Evolutionary conservation across 2,329 filamentous ascomycete species (phyloP).

Genomic region (Fusarium avenaceum): DNA sequence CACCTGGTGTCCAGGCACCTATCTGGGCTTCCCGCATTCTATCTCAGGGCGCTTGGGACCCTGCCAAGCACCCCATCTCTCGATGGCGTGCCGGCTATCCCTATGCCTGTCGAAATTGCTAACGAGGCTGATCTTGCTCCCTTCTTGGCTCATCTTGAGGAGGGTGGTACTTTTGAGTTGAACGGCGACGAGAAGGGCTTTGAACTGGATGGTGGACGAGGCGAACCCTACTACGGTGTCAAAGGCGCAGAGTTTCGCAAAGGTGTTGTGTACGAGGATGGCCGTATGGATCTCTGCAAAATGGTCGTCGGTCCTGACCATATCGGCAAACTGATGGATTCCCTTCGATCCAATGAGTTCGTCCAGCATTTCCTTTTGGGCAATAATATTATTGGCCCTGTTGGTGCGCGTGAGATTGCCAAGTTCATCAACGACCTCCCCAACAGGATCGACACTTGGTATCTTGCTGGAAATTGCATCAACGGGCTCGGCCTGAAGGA

Average conservation of each 20-base stretch:
- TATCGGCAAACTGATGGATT: conserved; percentile 64
- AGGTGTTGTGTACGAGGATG: conserved; percentile 64
- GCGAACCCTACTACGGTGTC: conserved; percentile 55
- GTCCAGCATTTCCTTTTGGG: conserved; percentile 66
- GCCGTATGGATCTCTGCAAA: conserved; percentile 68
- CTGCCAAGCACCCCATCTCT: conserved; percentile 50
- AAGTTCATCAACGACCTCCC: conserved; percentile 61
- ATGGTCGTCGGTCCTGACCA: conserved; percentile 67
- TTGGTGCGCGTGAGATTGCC: conserved; percentile 61
- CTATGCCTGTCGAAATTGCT: conserved; percentile 54
- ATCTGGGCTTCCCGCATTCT: conserved; percentile 53
- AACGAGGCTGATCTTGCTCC: conserved; percentile 52
- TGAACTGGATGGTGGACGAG: conserved; percentile 53
- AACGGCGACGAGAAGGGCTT: conserved; percentile 44
- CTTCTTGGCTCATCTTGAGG: conserved; percentile 52
- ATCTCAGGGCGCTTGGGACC: conserved; percentile 54
- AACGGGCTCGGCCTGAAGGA: conserved; percentile 57
- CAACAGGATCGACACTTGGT: conserved; percentile 66
- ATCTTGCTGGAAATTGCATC: conserved; percentile 68
- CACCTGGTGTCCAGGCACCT: conserved; percentile 52
- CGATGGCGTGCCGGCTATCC: conserved; percentile 50
- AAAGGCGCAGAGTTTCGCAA: conserved; percentile 55
- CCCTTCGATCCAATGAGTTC: conserved; percentile 61
- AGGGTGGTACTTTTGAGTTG: conserved; percentile 50
- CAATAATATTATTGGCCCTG: conserved; percentile 67